Evolutionary conservation across 2,329 filamentous ascomycete genomes (phyloP).

Genomic region (Colletotrichum phormii): DNA sequence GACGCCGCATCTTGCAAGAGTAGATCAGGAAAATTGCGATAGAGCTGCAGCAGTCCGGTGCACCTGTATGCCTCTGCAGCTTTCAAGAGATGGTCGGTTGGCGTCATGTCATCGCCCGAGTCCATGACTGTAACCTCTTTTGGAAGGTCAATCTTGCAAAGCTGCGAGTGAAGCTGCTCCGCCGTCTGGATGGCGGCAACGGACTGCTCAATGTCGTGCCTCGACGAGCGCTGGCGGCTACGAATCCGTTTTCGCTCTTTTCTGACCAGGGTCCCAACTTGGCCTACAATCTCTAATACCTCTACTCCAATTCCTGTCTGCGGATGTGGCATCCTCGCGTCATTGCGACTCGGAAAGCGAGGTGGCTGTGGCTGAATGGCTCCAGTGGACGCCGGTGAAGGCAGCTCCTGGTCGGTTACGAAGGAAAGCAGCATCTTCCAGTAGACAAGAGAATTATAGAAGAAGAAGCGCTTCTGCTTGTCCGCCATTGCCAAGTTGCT

Average conservation of each 20-base stretch:
- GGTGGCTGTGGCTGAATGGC: not conserved
- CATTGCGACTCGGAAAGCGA: not conserved
- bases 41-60: slow-evolving; percentile 43
- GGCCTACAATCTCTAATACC: slow-evolving; percentile 41
- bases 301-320: slow-evolving; percentile 41
- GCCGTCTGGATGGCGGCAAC: slow-evolving; percentile 40
- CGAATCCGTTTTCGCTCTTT: slow-evolving; percentile 42
- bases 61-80: slow-evolving; percentile 45
- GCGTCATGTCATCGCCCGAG: slow-evolving; percentile 42
- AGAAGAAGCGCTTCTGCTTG: slow-evolving; percentile 42
- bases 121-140: slow-evolving; percentile 17
- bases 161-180: slow-evolving; percentile 36
- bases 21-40: slow-evolving; percentile 52
- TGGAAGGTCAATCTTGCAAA: slow-evolving; percentile 2
- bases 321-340: slow-evolving; percentile 40
- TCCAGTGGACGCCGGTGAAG: slow-evolving; percentile 11
- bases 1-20: slow-evolving; percentile 43
- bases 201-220: slow-evolving; percentile 41
- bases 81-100: slow-evolving; percentile 40
- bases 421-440: slow-evolving; percentile 44
- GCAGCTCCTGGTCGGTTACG: slow-evolving; percentile 37
- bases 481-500: slow-evolving; percentile 28
- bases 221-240: slow-evolving; percentile 38
- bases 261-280: slow-evolving; percentile 41
- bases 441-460: slow-evolving; percentile 43